A percentile compares a stretch with the other conserved stretches of the same genome.
These are phyloP conservation scores for Rhodotorula sp. DNA, from an alignment of 1,284 basidiomycete species.

Conservation along the genomic window DNA sequence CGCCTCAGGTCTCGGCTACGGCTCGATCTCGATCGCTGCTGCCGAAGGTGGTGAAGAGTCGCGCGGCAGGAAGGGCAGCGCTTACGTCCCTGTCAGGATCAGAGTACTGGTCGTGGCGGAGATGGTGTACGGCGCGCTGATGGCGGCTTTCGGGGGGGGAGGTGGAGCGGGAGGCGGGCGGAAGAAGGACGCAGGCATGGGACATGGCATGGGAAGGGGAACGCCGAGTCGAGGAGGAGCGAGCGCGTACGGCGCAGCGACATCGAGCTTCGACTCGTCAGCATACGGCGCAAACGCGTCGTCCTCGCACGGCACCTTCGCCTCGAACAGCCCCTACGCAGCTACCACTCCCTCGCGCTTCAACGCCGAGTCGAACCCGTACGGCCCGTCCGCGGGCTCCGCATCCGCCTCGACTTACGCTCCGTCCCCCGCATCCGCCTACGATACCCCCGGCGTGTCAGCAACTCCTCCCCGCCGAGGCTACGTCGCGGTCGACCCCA, in stretches of 20 bases:
- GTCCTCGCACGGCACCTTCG: too few species aligned
- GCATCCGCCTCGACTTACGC: constrained; percentile 5
- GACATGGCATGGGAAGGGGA: constrained; percentile 11
- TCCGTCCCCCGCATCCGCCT: too few species aligned
- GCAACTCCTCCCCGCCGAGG: constrained; percentile 15
- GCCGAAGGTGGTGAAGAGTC: constrained; percentile 38
- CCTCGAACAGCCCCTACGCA: too few species aligned
- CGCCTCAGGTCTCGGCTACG: constrained; percentile 53
- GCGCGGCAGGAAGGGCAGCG: constrained; percentile 59
- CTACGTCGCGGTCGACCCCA: constrained; percentile 1
- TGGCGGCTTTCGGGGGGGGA: constrained; percentile 56
- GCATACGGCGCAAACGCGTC: too few species aligned
- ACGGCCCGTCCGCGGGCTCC: background rate
- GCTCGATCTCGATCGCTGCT: constrained; percentile 49
- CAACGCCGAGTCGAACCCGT: constrained; percentile 8
- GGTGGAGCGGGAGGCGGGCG: constrained; percentile 17
- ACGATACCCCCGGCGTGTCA: background rate
- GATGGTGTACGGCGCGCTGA: constrained; percentile 66
- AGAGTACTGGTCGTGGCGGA: constrained; percentile 69
- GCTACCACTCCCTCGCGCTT: background rate
- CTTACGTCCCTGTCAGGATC: constrained; percentile 70
- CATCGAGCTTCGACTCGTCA: too few species aligned
- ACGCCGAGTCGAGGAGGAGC: background rate
- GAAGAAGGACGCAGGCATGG: constrained; percentile 37
- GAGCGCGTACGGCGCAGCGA: constrained; percentile 1